Conservation (phyloP, 2,329 filamentous ascomycete genomes). For the Colletotrichum paranaense region DNA sequence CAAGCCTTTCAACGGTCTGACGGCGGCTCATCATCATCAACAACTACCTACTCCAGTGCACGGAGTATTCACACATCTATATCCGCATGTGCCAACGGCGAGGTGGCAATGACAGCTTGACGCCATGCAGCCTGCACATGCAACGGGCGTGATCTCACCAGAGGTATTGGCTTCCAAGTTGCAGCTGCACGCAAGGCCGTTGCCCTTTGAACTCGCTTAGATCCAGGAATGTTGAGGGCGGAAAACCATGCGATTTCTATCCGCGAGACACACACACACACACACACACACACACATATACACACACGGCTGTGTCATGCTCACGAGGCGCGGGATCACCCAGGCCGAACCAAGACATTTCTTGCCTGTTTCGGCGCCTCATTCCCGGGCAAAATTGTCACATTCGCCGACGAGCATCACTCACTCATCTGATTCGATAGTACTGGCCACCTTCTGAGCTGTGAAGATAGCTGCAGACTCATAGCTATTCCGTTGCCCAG, state of each 20-base stretch:
- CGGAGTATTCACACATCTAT: too few relatives aligned
- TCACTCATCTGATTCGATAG: too few relatives aligned
- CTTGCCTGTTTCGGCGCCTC: not conserved
- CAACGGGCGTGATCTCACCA: not conserved
- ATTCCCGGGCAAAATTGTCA: not conserved
- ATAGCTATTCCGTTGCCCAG: not conserved
- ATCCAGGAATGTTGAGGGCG: not conserved
- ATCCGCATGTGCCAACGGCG: constrained; percentile 7
- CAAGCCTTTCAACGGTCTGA: not conserved
- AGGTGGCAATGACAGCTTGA: constrained; percentile 10
- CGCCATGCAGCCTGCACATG: not conserved
- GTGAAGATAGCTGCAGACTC: not conserved
- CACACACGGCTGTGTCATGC: too few relatives aligned
- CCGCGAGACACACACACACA: not conserved
- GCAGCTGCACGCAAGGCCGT: not conserved
- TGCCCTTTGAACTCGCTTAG: not conserved
- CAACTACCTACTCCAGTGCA: too few relatives aligned
- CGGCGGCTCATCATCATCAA: not conserved
- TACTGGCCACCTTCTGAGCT: not conserved
- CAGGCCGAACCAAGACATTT: constrained; percentile 1
- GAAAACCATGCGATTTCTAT: not conserved
- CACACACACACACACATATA: not conserved
- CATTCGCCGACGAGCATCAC: not conserved
- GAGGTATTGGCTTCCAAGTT: not conserved
- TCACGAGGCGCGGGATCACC: not conserved